Evolutionary conservation across 306 rosid genomes (phyloP).

Genomic region (Acacia crassicarpa): DNA sequence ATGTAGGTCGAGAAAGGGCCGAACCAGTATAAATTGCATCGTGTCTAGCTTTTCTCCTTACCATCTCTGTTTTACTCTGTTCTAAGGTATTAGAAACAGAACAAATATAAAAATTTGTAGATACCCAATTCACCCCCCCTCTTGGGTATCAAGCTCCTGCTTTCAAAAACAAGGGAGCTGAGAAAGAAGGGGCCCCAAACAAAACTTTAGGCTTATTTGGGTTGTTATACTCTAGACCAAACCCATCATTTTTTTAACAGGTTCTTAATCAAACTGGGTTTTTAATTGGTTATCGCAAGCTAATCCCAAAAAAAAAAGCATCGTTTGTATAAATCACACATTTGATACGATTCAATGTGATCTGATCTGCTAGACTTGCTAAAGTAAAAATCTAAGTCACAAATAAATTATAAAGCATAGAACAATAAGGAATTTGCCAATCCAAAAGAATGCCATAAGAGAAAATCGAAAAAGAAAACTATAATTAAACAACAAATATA

Average conservation of each 20-base stretch:
- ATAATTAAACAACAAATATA: background rate
- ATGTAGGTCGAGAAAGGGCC: too few relatives aligned
- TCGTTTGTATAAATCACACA: background rate
- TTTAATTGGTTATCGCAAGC: too few relatives aligned
- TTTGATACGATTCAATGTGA: background rate
- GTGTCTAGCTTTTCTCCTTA: too few relatives aligned
- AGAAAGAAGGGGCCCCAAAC: background rate
- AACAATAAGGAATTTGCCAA: background rate
- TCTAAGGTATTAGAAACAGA: too few relatives aligned
- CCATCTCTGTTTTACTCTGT: too few relatives aligned
- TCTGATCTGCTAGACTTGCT: background rate
- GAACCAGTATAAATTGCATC: too few relatives aligned
- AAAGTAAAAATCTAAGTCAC: background rate
- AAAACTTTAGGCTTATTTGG: too few relatives aligned
- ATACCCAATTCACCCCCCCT: too few relatives aligned
- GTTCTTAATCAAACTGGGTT: background rate
- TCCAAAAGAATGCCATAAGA: background rate
- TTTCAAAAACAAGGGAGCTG: background rate
- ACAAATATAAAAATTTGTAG: too few relatives aligned
- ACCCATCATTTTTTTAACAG: too few relatives aligned
- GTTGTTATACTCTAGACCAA: too few relatives aligned
- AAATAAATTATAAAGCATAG: background rate
- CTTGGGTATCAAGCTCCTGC: too few relatives aligned
- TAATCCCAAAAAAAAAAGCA: background rate
- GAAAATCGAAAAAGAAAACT: background rate